Percentiles rank a stretch among this genome's conserved stretches.
These are phyloP conservation scores for Periconia sp. DNA, from an alignment of 2,329 filamentous ascomycete genomes.

Conservation along the genomic window DNA sequence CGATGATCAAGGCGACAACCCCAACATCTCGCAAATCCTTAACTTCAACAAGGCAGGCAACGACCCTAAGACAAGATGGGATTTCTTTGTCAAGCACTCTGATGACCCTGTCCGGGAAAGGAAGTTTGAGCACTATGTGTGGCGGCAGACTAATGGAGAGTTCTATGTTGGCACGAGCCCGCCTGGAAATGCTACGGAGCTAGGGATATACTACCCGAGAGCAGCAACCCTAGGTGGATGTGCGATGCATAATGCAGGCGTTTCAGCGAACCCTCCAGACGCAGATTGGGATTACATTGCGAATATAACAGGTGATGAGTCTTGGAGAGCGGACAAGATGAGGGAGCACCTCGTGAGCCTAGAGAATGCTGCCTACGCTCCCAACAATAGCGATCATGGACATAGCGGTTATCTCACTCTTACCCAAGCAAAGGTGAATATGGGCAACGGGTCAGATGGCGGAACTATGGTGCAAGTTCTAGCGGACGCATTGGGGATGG, in stretches of 20 bases:
- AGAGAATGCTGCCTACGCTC: constrained; percentile 6
- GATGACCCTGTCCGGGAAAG: constrained; percentile 56
- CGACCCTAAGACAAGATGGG: constrained; percentile 62
- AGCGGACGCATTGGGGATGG: neutral
- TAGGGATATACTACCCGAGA: constrained; percentile 64
- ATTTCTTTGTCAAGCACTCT: constrained; percentile 67
- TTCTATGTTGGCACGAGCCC: constrained; percentile 60
- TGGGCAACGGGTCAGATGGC: constrained; percentile 6
- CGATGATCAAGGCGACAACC: constrained; percentile 58
- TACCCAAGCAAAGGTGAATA: constrained; percentile 1
- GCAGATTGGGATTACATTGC: constrained; percentile 64
- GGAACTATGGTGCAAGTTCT: neutral
- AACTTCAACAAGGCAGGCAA: constrained; percentile 60
- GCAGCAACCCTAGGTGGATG: constrained; percentile 63
- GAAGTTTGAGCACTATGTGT: constrained; percentile 56
- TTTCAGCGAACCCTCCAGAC: constrained; percentile 61
- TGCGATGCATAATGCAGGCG: constrained; percentile 64
- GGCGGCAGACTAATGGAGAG: constrained; percentile 44
- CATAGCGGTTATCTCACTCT: constrained; percentile 5
- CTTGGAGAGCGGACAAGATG: constrained; percentile 63
- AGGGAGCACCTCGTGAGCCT: constrained; percentile 57
- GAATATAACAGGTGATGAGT: constrained; percentile 61
- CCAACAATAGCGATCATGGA: constrained; percentile 1
- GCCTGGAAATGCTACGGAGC: constrained; percentile 56
- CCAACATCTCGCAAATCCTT: constrained; percentile 59